Evolutionary conservation across 1,139 yeast species (phyloP).

Genomic region (Sugiyamaella pinicola): DNA sequence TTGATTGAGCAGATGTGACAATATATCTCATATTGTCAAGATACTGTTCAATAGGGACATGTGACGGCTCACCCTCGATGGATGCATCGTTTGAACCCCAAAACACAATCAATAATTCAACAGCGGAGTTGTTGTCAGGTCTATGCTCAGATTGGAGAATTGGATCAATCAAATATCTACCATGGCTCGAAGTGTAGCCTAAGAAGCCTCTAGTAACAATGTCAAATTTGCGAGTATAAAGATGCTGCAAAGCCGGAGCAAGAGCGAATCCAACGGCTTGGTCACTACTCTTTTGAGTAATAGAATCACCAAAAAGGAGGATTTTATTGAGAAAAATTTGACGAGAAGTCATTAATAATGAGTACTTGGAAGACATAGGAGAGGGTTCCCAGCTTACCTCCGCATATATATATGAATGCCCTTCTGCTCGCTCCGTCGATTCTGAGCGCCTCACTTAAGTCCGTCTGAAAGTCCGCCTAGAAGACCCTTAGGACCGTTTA

Average conservation of each 20-base stretch:
- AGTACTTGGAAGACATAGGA: too few species aligned
- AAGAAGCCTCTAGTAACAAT: conserved; percentile 59
- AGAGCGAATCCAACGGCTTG: conserved; percentile 46
- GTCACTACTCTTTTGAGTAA: conserved; percentile 50
- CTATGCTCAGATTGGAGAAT: conserved; percentile 25
- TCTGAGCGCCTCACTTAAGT: too few species aligned
- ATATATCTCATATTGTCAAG: conserved; percentile 50
- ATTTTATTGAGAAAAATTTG: conserved; percentile 4
- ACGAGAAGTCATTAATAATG: too few species aligned
- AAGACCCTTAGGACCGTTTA: too few species aligned
- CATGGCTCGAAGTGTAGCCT: conserved; percentile 58
- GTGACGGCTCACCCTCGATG: conserved; percentile 43
- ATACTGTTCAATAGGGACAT: conserved; percentile 53
- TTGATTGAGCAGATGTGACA: conserved; percentile 35
- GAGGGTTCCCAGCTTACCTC: too few species aligned
- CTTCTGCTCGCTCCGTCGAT: too few species aligned
- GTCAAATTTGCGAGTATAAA: conserved; percentile 54
- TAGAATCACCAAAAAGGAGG: conserved; percentile 60
- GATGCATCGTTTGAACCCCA: conserved; percentile 30
- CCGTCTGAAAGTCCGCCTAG: too few species aligned
- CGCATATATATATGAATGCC: too few species aligned
- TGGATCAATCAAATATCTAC: conserved; percentile 25
- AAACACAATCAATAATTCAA: conserved; percentile 28
- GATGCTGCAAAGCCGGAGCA: conserved; percentile 50
- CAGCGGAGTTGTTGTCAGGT: conserved; percentile 14